phyloP scores from a whole-genome alignment of 148 eudicot species.

The Persicaria tinctoria region DNA sequence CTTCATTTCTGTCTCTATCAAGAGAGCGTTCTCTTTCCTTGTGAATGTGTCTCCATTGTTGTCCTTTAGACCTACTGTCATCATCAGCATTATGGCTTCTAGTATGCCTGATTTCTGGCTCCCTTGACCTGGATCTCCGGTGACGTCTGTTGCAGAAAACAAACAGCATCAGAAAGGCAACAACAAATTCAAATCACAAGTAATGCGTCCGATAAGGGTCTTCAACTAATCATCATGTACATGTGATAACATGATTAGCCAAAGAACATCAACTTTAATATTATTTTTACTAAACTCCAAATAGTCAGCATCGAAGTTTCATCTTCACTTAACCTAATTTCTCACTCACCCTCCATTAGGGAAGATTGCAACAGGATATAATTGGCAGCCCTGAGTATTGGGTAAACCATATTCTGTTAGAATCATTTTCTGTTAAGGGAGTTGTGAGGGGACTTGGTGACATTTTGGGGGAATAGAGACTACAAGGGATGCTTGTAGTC shows the following conservation, averaged over 20 bases:
- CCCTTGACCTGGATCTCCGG: constrained; percentile 54
- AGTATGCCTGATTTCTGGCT: constrained; percentile 27
- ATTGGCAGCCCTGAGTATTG: background rate
- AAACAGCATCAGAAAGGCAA: constrained; percentile 5
- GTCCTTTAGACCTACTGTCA: constrained; percentile 29
- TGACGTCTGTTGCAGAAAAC: constrained; percentile 20
- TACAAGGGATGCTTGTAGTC: too few relatives aligned
- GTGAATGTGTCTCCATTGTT: constrained; percentile 2
- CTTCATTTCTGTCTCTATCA: constrained; percentile 22
- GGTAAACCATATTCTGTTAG: background rate
- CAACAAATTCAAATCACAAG: background rate
- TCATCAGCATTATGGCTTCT: constrained; percentile 38
- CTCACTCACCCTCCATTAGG: background rate
- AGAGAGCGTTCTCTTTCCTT: background rate
- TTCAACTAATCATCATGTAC: too few relatives aligned
- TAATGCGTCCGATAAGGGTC: background rate
- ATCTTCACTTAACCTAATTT: background rate
- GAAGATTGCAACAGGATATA: background rate
- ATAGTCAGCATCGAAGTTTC: background rate
- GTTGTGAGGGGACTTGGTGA: background rate
- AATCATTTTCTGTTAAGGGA: background rate
- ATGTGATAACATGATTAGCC: too few relatives aligned
- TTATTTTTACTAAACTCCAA: background rate
- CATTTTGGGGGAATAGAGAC: too few relatives aligned
- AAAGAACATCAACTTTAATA: background rate